Base-by-base conservation (phyloP, 2,329 filamentous ascomycete genomes). In the Westerdykella ornata region DNA sequence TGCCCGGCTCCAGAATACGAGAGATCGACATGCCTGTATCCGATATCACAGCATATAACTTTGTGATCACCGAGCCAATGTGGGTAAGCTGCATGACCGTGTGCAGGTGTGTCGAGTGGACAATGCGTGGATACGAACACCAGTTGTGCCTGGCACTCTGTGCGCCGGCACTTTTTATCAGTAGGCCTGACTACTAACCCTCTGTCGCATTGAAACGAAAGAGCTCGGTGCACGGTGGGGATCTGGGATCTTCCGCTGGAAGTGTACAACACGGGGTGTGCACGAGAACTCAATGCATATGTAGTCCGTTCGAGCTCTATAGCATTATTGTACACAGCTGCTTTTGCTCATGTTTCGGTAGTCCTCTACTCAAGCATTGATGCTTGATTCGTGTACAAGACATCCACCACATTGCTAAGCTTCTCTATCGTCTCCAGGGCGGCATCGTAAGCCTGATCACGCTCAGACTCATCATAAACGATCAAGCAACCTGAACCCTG, bases 401-500 rank as follows among this genome's bases (percentile, higher is more conserved):
- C 88, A 69, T 98, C 94, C 49, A 98, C 94, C 52, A 98, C 92
- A 63, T 84, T 94, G 73, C 88, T 90, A 68, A 98, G 70, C 80
- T 96, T 97, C 66, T 94, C 90, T 53, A 98, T 94, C 2, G 92
- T 98, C 48, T 87, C 82, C 60, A 98, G 74, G 3, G 94, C 94
- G 11, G 89, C 85, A 67, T 97, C 92, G 63, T 98, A 98, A 26
- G 85, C 84, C 71, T 90, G 83, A 66, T 98, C 92, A 51, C 89
- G 80, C 65, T 94, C 84, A 12, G 86, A 87, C 78, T 98, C 92
- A 62, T 98, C 92, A 62, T 84, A 98, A 56, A 98, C 88, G 68
- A 96, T 95, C 65, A 98, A 76, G 68, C 94, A 97, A 30, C 90
- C 90, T n/a, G 88, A 87, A 37, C 92, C 92, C 70, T 98, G 92